phyloP scores from a whole-genome alignment of 75 land plant species.

The Pinus taeda region DNA sequence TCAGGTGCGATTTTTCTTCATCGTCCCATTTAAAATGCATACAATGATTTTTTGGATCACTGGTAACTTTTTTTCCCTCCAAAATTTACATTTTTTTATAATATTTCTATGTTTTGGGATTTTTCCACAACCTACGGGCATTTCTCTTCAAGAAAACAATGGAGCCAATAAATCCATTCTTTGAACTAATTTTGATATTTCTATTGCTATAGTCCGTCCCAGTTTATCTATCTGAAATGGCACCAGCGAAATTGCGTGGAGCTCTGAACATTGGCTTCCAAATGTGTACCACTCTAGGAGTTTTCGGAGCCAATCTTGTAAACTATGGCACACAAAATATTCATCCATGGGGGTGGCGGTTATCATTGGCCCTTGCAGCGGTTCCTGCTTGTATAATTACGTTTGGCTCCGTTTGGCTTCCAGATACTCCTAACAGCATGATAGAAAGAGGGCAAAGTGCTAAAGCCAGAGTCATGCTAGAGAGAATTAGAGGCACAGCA shows the following conservation, averaged over 20 bases:
- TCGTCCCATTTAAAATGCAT: no score
- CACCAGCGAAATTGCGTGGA: constrained; percentile 42
- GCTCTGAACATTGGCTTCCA: constrained; percentile 50
- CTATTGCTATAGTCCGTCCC: constrained; percentile 29
- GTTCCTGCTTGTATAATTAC: constrained; percentile 66
- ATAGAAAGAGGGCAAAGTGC: constrained; percentile 45
- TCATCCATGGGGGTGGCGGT: constrained; percentile 81
- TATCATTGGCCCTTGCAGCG: constrained; percentile 75
- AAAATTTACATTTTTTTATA: no score
- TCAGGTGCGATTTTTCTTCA: constrained; percentile 18
- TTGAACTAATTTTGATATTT: no score
- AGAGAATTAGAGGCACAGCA: constrained; percentile 60
- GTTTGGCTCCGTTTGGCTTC: constrained; percentile 61
- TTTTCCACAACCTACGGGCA: no score
- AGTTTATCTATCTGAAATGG: constrained; percentile 49
- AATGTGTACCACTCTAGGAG: constrained; percentile 32
- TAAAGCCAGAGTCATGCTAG: constrained; percentile 44
- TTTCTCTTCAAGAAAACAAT: no score
- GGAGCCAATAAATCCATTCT: no score
- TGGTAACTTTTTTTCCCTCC: no score
- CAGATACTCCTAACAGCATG: constrained; percentile 84
- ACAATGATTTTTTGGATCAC: no score
- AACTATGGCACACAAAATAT: constrained; percentile 31
- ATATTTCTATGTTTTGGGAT: no score
- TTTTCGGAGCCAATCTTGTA: constrained; percentile 38